phyloP scores from a whole-genome alignment of 2,329 filamentous ascomycete species.

The Sporothrix dimorphospora region DNA sequence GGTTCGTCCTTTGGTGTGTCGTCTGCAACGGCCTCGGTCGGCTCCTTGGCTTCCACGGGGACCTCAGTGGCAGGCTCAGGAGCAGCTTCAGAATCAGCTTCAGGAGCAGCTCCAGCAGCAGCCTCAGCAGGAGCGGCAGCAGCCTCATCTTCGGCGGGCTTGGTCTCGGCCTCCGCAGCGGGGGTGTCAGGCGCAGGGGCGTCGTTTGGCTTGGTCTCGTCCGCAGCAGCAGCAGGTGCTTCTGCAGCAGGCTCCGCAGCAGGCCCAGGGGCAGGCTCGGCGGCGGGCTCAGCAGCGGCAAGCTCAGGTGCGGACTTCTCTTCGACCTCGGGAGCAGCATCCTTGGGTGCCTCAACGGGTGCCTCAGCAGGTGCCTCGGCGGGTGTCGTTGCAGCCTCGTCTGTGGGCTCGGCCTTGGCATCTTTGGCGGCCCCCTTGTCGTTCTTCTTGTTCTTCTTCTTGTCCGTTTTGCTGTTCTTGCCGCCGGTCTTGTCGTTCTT shows the following conservation, averaged over 20 bases:
- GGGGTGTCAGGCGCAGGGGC: background rate
- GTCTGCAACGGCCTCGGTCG: background rate
- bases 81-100: background rate
- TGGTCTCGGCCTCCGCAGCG: background rate
- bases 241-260: conserved; percentile 13
- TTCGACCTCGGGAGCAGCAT: background rate
- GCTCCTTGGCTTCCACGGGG: background rate
- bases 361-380: background rate
- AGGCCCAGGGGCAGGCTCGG: background rate
- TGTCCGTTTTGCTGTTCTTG: conserved; percentile 33
- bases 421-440: conserved; percentile 22
- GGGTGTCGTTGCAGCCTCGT: background rate
- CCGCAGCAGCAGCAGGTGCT: conserved; percentile 23
- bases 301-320: background rate
- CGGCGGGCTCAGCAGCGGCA: background rate
- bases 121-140: background rate
- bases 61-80: background rate
- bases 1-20: background rate
- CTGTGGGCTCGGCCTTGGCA: background rate
- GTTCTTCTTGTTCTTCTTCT: conserved; percentile 31
- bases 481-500: conserved; percentile 34
- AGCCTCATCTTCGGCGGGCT: background rate
- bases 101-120: background rate
- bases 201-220: background rate
- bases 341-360: background rate